A percentile compares a stretch with the other conserved stretches of the same genome.
These are phyloP conservation scores for Proliferodiscus dingleyae DNA, from an alignment of 2,329 filamentous ascomycete genomes.

Conservation along the genomic window DNA sequence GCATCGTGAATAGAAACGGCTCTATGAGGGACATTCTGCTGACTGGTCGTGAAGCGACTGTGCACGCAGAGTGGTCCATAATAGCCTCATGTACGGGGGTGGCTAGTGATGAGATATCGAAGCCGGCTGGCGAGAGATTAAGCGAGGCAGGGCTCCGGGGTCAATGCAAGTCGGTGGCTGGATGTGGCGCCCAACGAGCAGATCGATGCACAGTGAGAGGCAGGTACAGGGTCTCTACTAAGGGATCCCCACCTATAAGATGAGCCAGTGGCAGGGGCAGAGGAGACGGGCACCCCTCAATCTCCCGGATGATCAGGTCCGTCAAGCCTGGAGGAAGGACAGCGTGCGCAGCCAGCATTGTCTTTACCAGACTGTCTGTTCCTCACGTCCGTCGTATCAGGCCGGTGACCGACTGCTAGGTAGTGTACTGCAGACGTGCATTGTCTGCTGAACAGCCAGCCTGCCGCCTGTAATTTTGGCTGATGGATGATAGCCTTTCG, in stretches of 20 bases:
- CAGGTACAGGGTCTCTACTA: slow-evolving; percentile 11
- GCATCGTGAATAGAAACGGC: no score
- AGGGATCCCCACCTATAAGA: slow-evolving; percentile 12
- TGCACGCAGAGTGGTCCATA: no score
- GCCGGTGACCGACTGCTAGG: not conserved
- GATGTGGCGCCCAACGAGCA: slow-evolving; percentile 13
- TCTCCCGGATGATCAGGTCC: slow-evolving; percentile 18
- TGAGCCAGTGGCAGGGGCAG: slow-evolving; percentile 7
- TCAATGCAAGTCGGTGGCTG: slow-evolving; percentile 14
- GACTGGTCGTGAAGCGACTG: not conserved
- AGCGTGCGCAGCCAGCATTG: not conserved
- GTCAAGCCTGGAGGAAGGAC: not conserved
- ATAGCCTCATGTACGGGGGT: slow-evolving; percentile 1
- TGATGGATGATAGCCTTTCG: not conserved
- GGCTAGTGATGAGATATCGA: slow-evolving; percentile 1
- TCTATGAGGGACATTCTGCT: no score
- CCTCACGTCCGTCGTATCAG: slow-evolving; percentile 7
- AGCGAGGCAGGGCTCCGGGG: slow-evolving; percentile 1
- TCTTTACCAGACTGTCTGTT: not conserved
- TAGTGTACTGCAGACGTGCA: not conserved
- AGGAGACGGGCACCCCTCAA: slow-evolving; percentile 13
- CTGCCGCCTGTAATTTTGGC: slow-evolving; percentile 1
- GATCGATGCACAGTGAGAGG: slow-evolving; percentile 12
- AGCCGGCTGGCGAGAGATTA: not conserved
- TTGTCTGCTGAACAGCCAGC: slow-evolving; percentile 1